These are phyloP conservation scores for Allium cepa DNA, from an alignment of 106 monocot genomes.

Conservation along the genomic window DNA sequence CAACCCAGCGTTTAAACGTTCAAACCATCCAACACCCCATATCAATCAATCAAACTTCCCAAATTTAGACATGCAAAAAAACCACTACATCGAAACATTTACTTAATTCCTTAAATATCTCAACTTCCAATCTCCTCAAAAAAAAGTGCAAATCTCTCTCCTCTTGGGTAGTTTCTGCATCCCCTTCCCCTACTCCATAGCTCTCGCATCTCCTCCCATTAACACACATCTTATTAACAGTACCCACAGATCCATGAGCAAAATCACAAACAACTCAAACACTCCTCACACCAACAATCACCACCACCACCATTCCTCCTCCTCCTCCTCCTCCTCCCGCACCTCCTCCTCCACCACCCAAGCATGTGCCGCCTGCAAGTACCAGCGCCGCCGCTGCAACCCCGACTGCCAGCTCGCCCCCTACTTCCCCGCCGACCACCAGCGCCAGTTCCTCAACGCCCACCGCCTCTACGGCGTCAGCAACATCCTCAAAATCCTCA, in stretches of 20 bases:
- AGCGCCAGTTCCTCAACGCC: constrained; percentile 47
- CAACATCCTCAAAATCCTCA: constrained; percentile 49
- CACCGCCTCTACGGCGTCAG: constrained; percentile 72
- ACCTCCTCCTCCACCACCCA: constrained; percentile 5
- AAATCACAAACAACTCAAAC: not conserved
- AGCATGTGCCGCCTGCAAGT: constrained; percentile 82
- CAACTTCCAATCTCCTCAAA: not conserved
- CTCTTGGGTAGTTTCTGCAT: not conserved
- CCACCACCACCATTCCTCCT: not conserved
- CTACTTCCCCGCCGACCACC: constrained; percentile 64
- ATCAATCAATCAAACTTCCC: not conserved
- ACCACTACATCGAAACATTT: not conserved
- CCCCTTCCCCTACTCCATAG: constrained; percentile 2
- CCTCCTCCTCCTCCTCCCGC: not conserved
- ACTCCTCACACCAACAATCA: not conserved
- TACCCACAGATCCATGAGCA: not conserved
- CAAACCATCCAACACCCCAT: not conserved
- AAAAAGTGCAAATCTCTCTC: no score
- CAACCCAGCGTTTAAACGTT: not conserved
- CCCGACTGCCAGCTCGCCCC: constrained; percentile 52
- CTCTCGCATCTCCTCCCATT: constrained; percentile 10
- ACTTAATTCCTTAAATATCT: not conserved
- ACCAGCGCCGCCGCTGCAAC: constrained; percentile 69
- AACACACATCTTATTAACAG: not conserved
- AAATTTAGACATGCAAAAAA: not conserved